phyloP scores from a whole-genome alignment of 768 basidiomycete genomes.

The Leucocoprinus birnbaumii region DNA sequence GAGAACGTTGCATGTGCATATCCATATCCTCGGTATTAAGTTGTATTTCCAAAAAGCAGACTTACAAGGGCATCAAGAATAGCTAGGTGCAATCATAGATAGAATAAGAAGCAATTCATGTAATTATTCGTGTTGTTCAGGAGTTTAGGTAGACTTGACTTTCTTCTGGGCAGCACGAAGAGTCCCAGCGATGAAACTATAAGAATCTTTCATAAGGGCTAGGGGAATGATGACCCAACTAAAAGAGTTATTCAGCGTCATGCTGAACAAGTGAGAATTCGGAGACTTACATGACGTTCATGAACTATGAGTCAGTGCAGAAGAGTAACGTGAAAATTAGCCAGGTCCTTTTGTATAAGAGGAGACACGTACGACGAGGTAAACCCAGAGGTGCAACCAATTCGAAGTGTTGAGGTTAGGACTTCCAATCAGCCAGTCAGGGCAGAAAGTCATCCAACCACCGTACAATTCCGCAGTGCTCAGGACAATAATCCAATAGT shows the following conservation, averaged over 20 bases:
- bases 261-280: neutral
- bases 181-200: constrained; percentile 60
- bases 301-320: constrained; percentile 45
- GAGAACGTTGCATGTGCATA: no score
- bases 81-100: no score
- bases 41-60: no score
- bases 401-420: constrained; percentile 72
- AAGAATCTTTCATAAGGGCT: constrained; percentile 78
- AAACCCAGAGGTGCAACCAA: constrained; percentile 72
- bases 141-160: constrained; percentile 16
- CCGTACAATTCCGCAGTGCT: constrained; percentile 79
- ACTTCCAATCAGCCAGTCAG: constrained; percentile 80
- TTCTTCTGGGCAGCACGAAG: constrained; percentile 41
- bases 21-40: no score
- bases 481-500: constrained; percentile 80
- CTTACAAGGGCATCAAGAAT: no score
- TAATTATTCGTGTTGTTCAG: no score
- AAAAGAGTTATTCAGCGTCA: constrained; percentile 4
- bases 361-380: constrained; percentile 61
- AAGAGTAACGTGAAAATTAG: constrained; percentile 2
- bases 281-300: constrained; percentile 69
- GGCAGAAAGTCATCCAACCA: constrained; percentile 90
- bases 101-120: no score
- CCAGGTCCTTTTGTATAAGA: neutral
- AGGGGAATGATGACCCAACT: constrained; percentile 83